Percentiles rank a stretch among this genome's conserved stretches.
phyloP scores from a whole-genome alignment of 257 asterid genomes.

The Verbena officinalis region DNA sequence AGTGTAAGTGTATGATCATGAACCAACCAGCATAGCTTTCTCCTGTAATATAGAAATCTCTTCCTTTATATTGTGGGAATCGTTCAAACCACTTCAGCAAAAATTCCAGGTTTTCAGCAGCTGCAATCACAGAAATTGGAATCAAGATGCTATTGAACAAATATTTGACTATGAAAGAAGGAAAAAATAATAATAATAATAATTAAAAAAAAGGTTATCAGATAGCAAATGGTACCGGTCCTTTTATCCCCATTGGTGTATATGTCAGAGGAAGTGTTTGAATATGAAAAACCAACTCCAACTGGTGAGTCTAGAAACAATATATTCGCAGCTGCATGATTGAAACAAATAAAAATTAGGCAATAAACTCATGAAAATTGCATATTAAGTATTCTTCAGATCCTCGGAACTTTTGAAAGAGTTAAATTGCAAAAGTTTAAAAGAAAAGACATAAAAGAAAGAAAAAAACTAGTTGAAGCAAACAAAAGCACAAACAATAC shows the following conservation, averaged over 20 bases:
- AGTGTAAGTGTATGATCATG: slow-evolving; percentile 21
- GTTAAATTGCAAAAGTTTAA: not conserved
- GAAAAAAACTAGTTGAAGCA: slow-evolving; percentile 10
- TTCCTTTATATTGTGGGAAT: slow-evolving; percentile 86
- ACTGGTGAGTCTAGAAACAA: slow-evolving; percentile 92
- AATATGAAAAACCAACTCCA: slow-evolving; percentile 95
- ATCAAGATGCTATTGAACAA: slow-evolving; percentile 25
- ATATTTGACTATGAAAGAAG: slow-evolving; percentile 9
- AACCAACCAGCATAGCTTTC: slow-evolving; percentile 93
- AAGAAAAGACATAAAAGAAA: too few species aligned
- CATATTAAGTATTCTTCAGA: slow-evolving; percentile 1
- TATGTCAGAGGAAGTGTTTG: slow-evolving; percentile 81
- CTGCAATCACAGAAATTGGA: slow-evolving; percentile 48
- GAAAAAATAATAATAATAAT: not conserved
- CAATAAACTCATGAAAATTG: not conserved
- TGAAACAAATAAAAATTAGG: slow-evolving; percentile 20
- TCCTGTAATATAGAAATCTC: slow-evolving; percentile 81
- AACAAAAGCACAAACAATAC: slow-evolving; percentile 36
- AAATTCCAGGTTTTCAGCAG: slow-evolving; percentile 76
- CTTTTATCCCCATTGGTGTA: slow-evolving; percentile 77
- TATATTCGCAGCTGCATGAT: slow-evolving; percentile 78
- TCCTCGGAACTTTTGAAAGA: not conserved
- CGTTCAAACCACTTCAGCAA: slow-evolving; percentile 81
- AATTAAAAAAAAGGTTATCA: not conserved
- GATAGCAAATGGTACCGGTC: slow-evolving; percentile 59